Evolutionary conservation across 2,329 filamentous ascomycete species (phyloP).

Genomic region (Colletotrichum echinochloae): DNA sequence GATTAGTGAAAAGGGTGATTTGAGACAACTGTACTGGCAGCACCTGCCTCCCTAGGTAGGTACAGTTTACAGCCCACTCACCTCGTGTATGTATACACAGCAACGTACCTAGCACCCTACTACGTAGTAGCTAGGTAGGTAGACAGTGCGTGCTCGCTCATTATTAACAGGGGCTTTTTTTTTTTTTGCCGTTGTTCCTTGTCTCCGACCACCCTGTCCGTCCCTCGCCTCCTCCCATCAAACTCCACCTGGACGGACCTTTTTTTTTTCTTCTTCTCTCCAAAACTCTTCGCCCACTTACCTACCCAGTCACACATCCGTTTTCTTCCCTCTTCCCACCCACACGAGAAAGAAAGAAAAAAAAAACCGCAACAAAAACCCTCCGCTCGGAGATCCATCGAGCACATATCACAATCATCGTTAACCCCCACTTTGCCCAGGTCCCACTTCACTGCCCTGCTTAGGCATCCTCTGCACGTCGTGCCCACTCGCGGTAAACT

Average conservation of each 20-base stretch:
- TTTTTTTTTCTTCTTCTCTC: background rate
- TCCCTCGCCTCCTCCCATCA: background rate
- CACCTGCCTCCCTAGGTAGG: background rate
- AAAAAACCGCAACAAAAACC: constrained; percentile 20
- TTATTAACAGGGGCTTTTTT: too few species aligned
- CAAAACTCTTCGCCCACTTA: constrained; percentile 17
- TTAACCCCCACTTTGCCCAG: background rate
- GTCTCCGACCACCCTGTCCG: background rate
- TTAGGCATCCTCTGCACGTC: constrained; percentile 23
- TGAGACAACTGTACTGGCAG: background rate
- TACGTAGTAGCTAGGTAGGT: too few species aligned
- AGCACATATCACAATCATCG: constrained; percentile 24
- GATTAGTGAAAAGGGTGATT: background rate
- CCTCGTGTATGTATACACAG: background rate
- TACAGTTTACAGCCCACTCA: background rate
- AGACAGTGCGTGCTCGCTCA: background rate
- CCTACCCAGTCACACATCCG: constrained; percentile 6
- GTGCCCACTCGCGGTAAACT: constrained; percentile 14
- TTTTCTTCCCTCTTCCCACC: constrained; percentile 13
- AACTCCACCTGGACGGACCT: constrained; percentile 5
- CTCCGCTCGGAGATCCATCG: constrained; percentile 26
- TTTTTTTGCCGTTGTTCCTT: constrained; percentile 12
- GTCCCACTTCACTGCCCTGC: constrained; percentile 21
- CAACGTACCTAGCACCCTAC: too few species aligned
- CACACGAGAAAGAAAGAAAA: constrained; percentile 16